Conservation (phyloP, 306 rosid species). For the Inga laurina region DNA sequence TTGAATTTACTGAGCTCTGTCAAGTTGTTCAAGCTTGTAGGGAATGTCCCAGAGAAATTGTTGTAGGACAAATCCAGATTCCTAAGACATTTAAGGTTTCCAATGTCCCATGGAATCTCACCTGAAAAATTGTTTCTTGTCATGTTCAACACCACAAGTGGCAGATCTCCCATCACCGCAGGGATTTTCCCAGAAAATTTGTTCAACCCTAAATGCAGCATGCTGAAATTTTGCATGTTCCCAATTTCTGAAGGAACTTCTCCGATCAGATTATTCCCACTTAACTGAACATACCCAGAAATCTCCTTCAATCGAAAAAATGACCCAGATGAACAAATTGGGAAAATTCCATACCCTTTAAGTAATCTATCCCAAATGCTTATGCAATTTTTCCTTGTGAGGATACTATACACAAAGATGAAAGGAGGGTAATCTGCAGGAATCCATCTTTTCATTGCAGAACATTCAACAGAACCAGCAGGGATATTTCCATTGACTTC, state of each 20-base stretch:
- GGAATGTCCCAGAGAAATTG: constrained; percentile 81
- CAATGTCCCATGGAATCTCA: constrained; percentile 64
- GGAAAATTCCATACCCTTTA: constrained; percentile 68
- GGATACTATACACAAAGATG: constrained; percentile 66
- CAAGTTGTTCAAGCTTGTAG: constrained; percentile 63
- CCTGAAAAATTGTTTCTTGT: constrained; percentile 68
- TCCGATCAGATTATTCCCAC: constrained; percentile 71
- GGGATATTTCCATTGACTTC: constrained; percentile 12
- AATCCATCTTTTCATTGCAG: constrained; percentile 84
- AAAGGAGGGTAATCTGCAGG: constrained; percentile 94
- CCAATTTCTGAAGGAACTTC: constrained; percentile 68
- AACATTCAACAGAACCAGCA: constrained; percentile 76
- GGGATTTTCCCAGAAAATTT: constrained; percentile 70
- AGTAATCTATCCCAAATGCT: constrained; percentile 73
- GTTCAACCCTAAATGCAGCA: constrained; percentile 75
- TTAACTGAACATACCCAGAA: constrained; percentile 79
- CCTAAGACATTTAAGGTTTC: constrained; percentile 58
- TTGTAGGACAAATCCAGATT: constrained; percentile 82
- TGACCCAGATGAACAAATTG: constrained; percentile 50
- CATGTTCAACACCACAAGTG: constrained; percentile 70
- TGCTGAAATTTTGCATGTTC: constrained; percentile 61
- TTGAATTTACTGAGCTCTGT: constrained; percentile 75
- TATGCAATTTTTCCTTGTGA: constrained; percentile 80
- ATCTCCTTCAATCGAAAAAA: constrained; percentile 39
- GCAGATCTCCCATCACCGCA: constrained; percentile 44